phyloP scores from a whole-genome alignment of 345 rosid species.

The Dipteronia dyeriana region DNA sequence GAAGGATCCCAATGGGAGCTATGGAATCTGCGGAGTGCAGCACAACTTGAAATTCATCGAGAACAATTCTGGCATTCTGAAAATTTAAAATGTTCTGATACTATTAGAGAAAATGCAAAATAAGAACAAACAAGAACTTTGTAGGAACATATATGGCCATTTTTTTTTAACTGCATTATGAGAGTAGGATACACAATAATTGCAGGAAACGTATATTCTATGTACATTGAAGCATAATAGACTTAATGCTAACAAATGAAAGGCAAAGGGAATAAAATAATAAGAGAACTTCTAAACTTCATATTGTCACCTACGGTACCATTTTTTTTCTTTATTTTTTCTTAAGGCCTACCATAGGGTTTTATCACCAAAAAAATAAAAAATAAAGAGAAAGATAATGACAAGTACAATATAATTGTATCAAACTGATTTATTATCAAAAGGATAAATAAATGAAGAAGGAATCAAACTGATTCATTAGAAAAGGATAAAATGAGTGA shows the following conservation, averaged over 20 bases:
- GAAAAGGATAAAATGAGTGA: slow-evolving; percentile 16
- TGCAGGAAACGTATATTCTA: background rate
- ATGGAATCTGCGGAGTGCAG: slow-evolving; percentile 85
- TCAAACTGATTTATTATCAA: background rate
- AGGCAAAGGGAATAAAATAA: background rate
- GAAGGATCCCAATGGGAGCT: slow-evolving; percentile 94
- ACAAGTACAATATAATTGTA: background rate
- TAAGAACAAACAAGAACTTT: slow-evolving; percentile 16
- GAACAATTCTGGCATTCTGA: slow-evolving; percentile 82
- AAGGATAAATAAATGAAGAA: background rate
- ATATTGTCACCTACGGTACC: background rate
- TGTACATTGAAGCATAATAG: background rate
- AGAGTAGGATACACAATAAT: background rate
- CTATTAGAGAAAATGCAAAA: slow-evolving; percentile 10
- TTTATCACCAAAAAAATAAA: background rate
- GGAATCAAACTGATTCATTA: background rate
- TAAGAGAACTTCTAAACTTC: background rate
- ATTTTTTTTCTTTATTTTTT: background rate
- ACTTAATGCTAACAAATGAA: background rate
- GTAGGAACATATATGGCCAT: background rate
- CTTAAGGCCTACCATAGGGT: background rate
- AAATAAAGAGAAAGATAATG: background rate
- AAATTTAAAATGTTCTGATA: slow-evolving; percentile 23
- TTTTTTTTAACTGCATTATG: background rate
- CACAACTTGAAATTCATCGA: slow-evolving; percentile 74